Conservation (phyloP, 352 stramenopile species). For the Hyphochytrium catenoides region DNA sequence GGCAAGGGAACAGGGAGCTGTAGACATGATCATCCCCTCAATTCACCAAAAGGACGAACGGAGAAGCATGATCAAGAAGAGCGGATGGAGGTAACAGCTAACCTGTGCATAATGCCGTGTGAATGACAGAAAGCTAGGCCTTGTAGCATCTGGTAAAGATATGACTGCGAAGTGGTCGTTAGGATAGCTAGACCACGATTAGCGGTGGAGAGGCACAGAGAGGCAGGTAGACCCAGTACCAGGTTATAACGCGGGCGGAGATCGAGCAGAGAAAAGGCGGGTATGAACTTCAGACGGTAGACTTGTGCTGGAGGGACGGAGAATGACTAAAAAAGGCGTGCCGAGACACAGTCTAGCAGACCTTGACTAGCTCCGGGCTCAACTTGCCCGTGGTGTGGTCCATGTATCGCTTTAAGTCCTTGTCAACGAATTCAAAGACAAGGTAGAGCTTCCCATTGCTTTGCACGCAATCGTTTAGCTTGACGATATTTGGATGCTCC, state of each 20-base stretch:
- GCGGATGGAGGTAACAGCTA: slow-evolving; percentile 1
- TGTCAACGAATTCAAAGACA: slow-evolving; percentile 98
- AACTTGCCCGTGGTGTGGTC: slow-evolving; percentile 51
- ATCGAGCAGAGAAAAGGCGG: no score
- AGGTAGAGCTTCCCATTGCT: slow-evolving; percentile 88
- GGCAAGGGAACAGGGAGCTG: not conserved
- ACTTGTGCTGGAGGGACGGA: no score
- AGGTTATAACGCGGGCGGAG: no score
- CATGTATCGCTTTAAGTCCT: slow-evolving; percentile 90
- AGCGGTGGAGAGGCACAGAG: not conserved
- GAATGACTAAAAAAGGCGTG: no score
- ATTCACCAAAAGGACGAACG: not conserved
- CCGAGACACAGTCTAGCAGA: no score
- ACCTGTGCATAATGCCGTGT: slow-evolving; percentile 51
- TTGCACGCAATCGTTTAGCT: slow-evolving; percentile 83
- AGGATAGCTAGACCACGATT: not conserved
- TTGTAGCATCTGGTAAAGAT: slow-evolving; percentile 61
- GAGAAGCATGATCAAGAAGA: not conserved
- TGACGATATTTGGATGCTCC: slow-evolving; percentile 94
- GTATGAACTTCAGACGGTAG: no score
- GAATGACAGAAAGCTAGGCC: slow-evolving; percentile 62
- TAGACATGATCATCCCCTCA: not conserved
- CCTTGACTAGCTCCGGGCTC: slow-evolving; percentile 31
- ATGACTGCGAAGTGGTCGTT: slow-evolving; percentile 10
- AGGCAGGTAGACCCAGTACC: not conserved